phyloP scores from a whole-genome alignment of 331 rosid genomes.

The Erythrophleum ivorense region DNA sequence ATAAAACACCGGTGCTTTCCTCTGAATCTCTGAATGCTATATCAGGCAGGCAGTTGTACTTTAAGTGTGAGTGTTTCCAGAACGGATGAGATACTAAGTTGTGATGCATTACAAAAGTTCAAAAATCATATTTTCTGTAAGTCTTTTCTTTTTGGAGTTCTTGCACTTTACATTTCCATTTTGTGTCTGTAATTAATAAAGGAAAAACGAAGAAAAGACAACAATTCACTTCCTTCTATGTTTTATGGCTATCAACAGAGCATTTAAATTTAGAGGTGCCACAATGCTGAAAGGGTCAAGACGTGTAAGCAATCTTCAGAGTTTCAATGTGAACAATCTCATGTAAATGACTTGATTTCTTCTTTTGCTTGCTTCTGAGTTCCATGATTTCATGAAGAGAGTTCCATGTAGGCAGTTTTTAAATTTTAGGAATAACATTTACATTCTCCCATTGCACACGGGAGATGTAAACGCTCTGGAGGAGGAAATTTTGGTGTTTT shows the following conservation, averaged over 20 bases:
- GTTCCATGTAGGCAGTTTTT: too few species aligned
- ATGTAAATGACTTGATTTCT: too few species aligned
- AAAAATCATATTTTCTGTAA: constrained; percentile 2
- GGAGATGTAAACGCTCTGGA: too few species aligned
- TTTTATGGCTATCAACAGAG: constrained; percentile 60
- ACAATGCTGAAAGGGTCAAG: constrained; percentile 61
- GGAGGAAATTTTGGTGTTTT: too few species aligned
- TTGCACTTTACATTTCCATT: constrained; percentile 16
- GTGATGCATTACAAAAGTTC: constrained; percentile 21
- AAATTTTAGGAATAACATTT: too few species aligned
- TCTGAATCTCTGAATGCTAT: constrained; percentile 67
- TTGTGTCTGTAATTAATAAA: neutral
- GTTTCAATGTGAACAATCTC: too few species aligned
- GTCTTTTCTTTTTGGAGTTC: constrained; percentile 3
- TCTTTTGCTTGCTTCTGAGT: too few species aligned
- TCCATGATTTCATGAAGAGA: too few species aligned
- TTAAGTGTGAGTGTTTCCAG: constrained; percentile 87
- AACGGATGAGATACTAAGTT: constrained; percentile 66
- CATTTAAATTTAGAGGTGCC: constrained; percentile 95
- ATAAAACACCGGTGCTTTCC: constrained; percentile 70
- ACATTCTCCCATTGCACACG: too few species aligned
- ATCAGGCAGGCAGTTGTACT: constrained; percentile 81
- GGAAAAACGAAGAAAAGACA: neutral
- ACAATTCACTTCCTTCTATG: constrained; percentile 14
- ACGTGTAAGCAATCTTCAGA: too few species aligned